Evolutionary conservation across 768 basidiomycete genomes (phyloP).

Genomic region (Lactarius pseudohatsudake): DNA sequence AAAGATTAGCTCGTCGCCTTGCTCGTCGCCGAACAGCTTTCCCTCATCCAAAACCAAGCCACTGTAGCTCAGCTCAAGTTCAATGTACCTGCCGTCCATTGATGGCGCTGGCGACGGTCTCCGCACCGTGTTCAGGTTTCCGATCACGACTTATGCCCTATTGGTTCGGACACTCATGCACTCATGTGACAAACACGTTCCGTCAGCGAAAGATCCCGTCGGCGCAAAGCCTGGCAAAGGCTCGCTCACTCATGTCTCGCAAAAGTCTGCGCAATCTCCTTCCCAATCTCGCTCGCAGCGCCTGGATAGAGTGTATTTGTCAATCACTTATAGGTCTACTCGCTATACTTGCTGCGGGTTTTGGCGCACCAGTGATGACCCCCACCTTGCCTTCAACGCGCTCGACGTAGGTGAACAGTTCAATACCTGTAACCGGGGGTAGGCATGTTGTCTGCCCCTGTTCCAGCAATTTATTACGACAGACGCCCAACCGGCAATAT

Average conservation of each 20-base stretch:
- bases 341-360: not conserved
- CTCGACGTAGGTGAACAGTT: conserved; percentile 15
- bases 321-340: not conserved
- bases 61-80: too few relatives aligned
- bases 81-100: conserved; percentile 42
- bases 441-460: not conserved
- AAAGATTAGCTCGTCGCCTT: too few relatives aligned
- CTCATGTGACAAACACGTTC: too few relatives aligned
- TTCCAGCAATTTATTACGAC: not conserved
- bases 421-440: conserved; percentile 16
- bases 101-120: conserved; percentile 41
- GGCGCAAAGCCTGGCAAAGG: not conserved
- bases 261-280: conserved; percentile 49
- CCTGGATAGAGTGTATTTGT: conserved; percentile 9
- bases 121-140: conserved; percentile 47
- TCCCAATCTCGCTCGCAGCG: conserved; percentile 45
- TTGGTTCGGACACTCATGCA: not conserved
- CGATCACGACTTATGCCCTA: conserved; percentile 52
- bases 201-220: not conserved
- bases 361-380: conserved; percentile 13
- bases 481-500: not conserved
- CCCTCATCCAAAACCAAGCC: too few relatives aligned
- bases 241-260: conserved; percentile 47
- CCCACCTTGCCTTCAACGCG: conserved; percentile 24
- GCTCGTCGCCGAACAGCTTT: too few relatives aligned